Conservation (phyloP, 352 stramenopile genomes). For the Phytopythium cucurbitacearum region DNA sequence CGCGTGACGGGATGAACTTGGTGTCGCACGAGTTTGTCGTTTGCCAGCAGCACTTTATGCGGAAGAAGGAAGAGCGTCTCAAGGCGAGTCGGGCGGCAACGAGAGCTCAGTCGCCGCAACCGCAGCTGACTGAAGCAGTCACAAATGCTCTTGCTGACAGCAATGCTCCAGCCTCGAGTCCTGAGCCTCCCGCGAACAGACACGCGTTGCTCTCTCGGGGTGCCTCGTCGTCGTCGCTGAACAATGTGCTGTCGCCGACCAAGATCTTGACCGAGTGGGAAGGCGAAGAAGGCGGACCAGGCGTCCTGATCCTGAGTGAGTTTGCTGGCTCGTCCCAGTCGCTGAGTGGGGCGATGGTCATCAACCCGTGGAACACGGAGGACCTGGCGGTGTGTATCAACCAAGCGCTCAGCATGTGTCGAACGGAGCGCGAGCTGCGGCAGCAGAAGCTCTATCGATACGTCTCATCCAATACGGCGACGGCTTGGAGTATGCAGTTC, state of each 20-base stretch:
- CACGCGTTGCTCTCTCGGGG: constrained; percentile 16
- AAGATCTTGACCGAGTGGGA: constrained; percentile 74
- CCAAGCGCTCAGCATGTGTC: constrained; percentile 79
- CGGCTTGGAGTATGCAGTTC: constrained; percentile 80
- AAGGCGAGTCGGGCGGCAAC: constrained; percentile 36
- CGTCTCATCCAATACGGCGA: constrained; percentile 82
- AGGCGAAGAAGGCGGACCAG: constrained; percentile 73
- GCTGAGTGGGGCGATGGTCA: constrained; percentile 77
- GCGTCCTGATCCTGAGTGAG: constrained; percentile 85
- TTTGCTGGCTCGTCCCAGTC: constrained; percentile 88
- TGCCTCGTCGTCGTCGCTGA: constrained; percentile 17
- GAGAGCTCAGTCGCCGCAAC: constrained; percentile 1
- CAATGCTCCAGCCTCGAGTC: not conserved
- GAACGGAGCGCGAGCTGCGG: constrained; percentile 80
- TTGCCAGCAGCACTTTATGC: constrained; percentile 83
- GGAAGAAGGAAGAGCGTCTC: constrained; percentile 63
- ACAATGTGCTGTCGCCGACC: constrained; percentile 24
- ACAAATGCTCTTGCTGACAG: not conserved
- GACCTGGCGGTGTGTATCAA: constrained; percentile 79
- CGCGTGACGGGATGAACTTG: constrained; percentile 89
- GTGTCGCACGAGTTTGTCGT: constrained; percentile 89
- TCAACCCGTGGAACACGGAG: constrained; percentile 89
- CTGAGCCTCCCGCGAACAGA: constrained; percentile 1
- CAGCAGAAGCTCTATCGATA: constrained; percentile 90
- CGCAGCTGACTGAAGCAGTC: not conserved